Base-by-base conservation (phyloP, 805 yeast species). In the Candida railenensis region DNA sequence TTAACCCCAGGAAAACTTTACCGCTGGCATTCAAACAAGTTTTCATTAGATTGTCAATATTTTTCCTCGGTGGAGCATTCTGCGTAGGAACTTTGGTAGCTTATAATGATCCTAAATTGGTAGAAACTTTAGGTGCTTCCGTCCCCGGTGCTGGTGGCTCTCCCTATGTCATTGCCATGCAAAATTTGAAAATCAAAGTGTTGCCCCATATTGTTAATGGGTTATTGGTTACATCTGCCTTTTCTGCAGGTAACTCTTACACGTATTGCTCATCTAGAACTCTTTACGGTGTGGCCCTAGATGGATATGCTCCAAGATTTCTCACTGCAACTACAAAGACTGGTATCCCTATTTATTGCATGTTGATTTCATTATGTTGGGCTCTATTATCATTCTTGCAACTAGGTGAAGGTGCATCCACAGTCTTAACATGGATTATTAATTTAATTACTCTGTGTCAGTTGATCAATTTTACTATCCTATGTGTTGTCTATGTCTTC, bases 21-120 rank as follows among this genome's bases (percentile, higher is more conserved):
- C 90, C 94, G n/a, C 75, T 74, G 28, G 96, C 96, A 0, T 87
- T 83, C 70, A 83, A 80, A 52, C 85, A 85, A 46, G 89, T 89
- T 15, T 82, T 87, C 49, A 74, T 75, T 57, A 75, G 96, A 53
- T 71, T 89, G 49, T 72, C 84, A 1, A 63, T 85, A 28, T 76
- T 89, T 52, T 89, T 84, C 59, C 65, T 87, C 34, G 81, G 88
- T 9, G 90, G 95, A 28, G 81, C 91, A 22, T 65, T 89, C 2
- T 83, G 86, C 56, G 88, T 88, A 48, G 96, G 96, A 28, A 81
- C 85, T 50, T 77, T 89, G 4, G 80, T 89, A 51, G 82, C 91
- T 1, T 80, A 80, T 53, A 79, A 85, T 55, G 91, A 87, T 58
- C 80, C 85, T 2, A 66, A 63, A 3, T 67, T 89, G 50, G 67